Evolutionary conservation across 345 rosid species (phyloP).

Genomic region (Noccaea caerulescens): DNA sequence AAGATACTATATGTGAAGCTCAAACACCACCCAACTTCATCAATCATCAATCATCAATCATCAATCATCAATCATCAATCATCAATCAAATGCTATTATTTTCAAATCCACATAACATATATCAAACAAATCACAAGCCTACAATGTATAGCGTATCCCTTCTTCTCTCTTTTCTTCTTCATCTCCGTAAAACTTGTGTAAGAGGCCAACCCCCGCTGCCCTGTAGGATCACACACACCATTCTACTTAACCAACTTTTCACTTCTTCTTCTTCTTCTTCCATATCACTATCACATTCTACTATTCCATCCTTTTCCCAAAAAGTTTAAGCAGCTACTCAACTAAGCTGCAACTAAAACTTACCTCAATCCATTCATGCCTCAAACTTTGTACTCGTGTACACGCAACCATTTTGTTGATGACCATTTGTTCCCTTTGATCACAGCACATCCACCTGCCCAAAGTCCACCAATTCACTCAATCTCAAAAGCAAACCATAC

Average conservation of each 20-base stretch:
- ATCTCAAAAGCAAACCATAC: background rate
- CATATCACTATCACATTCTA: background rate
- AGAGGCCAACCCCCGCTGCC: slow-evolving; percentile 2
- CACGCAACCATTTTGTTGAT: slow-evolving; percentile 92
- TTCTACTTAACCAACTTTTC: no score
- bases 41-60: background rate
- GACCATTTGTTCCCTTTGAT: slow-evolving; percentile 97
- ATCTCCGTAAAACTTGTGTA: slow-evolving; percentile 16
- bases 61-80: no score
- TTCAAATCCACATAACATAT: no score
- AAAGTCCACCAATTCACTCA: slow-evolving; percentile 7
- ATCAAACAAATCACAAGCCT: background rate
- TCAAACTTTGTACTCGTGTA: slow-evolving; percentile 71
- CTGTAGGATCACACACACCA: background rate
- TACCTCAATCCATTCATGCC: slow-evolving; percentile 15
- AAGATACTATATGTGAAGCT: background rate
- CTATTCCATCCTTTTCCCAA: background rate
- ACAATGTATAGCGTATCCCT: background rate
- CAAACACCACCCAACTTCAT: slow-evolving; percentile 28
- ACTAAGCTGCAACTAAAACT: slow-evolving; percentile 15
- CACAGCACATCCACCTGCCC: slow-evolving; percentile 90
- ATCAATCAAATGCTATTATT: no score
- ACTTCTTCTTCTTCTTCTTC: background rate
- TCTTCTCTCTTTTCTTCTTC: background rate
- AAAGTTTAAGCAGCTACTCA: background rate